phyloP scores from a whole-genome alignment of 371 early-diverging fungal genomes.

The Mycotypha africana region DNA sequence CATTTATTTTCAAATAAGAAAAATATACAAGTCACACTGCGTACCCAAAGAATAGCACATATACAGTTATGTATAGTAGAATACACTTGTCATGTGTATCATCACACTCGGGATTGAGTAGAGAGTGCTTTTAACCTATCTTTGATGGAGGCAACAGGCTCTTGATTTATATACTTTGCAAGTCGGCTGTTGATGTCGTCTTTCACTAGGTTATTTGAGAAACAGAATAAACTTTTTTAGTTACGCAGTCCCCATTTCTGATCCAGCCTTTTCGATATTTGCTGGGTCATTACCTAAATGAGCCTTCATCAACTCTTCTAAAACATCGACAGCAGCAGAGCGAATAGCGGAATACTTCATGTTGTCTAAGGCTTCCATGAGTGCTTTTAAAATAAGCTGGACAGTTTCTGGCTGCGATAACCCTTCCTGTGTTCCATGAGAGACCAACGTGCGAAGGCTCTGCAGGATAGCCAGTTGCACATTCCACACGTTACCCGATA shows the following conservation, averaged over 20 bases:
- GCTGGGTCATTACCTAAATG: conserved; percentile 15
- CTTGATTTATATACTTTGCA: conserved; percentile 8
- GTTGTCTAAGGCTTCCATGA: conserved; percentile 21
- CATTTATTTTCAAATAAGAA: too few species aligned
- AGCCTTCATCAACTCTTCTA: conserved; percentile 12
- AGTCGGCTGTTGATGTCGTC: not conserved
- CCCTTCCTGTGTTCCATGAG: conserved; percentile 8
- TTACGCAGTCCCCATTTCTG: too few species aligned
- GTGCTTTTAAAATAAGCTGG: conserved; percentile 8
- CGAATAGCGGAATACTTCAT: conserved; percentile 45
- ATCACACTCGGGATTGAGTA: too few species aligned
- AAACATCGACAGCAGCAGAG: conserved; percentile 31
- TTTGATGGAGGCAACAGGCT: conserved; percentile 17
- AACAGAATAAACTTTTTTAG: too few species aligned
- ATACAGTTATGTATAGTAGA: too few species aligned
- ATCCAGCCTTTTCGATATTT: conserved; percentile 4
- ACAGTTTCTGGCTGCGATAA: conserved; percentile 1
- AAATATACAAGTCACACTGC: too few species aligned
- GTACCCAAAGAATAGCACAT: too few species aligned
- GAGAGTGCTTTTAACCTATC: conserved; percentile 16
- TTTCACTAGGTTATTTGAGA: too few species aligned
- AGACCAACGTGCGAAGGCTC: conserved; percentile 46
- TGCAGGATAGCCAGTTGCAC: conserved; percentile 61
- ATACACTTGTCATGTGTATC: too few species aligned
- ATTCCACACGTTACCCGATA: conserved; percentile 69